phyloP scores from a whole-genome alignment of 2,329 filamentous ascomycete species.

The Dothiorella sarmentorum region DNA sequence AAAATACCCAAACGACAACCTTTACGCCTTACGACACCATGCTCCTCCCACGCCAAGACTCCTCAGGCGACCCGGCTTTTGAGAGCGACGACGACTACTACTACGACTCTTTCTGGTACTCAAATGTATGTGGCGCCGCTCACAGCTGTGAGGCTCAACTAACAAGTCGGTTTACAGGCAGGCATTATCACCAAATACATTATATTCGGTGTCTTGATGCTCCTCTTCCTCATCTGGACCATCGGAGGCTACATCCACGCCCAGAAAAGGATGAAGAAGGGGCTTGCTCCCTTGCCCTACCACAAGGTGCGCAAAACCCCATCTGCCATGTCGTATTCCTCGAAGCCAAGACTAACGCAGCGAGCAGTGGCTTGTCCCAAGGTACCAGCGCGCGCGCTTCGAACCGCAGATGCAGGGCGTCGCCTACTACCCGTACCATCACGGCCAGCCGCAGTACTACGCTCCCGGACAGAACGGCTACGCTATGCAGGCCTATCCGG shows the following conservation, averaged over 20 bases:
- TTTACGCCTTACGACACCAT: not conserved
- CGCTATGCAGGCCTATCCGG: not conserved
- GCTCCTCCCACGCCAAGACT: conserved; percentile 11
- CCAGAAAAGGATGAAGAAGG: conserved; percentile 61
- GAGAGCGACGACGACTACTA: not conserved
- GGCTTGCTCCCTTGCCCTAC: conserved; percentile 63
- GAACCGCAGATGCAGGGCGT: conserved; percentile 38
- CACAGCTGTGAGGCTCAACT: not conserved
- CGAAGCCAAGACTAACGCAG: not conserved
- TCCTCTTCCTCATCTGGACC: conserved; percentile 56
- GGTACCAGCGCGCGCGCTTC: conserved; percentile 33
- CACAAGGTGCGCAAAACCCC: conserved; percentile 50
- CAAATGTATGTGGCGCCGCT: not conserved
- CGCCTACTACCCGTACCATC: conserved; percentile 34
- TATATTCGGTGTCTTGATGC: conserved; percentile 61
- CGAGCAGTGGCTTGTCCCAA: conserved; percentile 42
- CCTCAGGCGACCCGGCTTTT: not conserved
- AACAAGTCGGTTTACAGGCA: conserved; percentile 43
- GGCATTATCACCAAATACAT: conserved; percentile 69
- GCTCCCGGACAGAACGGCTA: conserved; percentile 25
- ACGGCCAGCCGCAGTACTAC: not conserved
- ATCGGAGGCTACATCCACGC: conserved; percentile 69
- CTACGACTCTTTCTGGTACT: conserved; percentile 9
- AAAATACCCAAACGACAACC: not conserved
- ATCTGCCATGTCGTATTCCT: not conserved